A percentile compares a stretch with the other conserved stretches of the same genome.
These are phyloP conservation scores for Neurospora tetrasperma DNA, from an alignment of 495 filamentous ascomycete species.

Conservation along the genomic window DNA sequence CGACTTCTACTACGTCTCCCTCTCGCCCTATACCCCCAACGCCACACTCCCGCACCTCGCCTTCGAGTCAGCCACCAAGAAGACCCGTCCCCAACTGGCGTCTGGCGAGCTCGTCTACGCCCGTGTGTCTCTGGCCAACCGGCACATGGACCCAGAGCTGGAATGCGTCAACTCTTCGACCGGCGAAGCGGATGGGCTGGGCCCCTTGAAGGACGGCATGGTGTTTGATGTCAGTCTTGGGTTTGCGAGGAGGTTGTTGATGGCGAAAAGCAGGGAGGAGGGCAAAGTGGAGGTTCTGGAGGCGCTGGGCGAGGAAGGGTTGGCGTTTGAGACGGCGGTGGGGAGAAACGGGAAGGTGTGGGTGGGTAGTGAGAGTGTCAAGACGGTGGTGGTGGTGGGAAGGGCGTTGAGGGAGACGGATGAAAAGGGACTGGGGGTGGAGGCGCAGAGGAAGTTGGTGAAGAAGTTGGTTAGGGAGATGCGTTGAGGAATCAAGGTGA, in stretches of 20 bases:
- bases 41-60: constrained; percentile 76
- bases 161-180: constrained; percentile 79
- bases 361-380: constrained; percentile 64
- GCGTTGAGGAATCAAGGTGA: constrained; percentile 15
- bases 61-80: constrained; percentile 86
- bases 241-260: constrained; percentile 67
- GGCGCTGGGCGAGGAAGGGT: constrained; percentile 64
- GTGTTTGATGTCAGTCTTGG: constrained; percentile 69
- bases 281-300: constrained; percentile 67
- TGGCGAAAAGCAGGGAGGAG: constrained; percentile 52
- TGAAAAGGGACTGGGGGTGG: constrained; percentile 49
- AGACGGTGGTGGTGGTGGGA: constrained; percentile 64
- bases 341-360: constrained; percentile 91
- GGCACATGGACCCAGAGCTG: constrained; percentile 79
- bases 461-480: constrained; percentile 46
- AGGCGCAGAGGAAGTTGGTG: constrained; percentile 74
- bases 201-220: constrained; percentile 79
- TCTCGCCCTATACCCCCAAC: constrained; percentile 54
- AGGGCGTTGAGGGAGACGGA: constrained; percentile 70
- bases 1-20: constrained; percentile 60
- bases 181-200: constrained; percentile 81
- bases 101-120: constrained; percentile 78
- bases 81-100: constrained; percentile 70
- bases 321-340: constrained; percentile 86
- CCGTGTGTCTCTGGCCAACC: constrained; percentile 60